phyloP scores from a whole-genome alignment of 2,329 filamentous ascomycete genomes.

The Tolypocladium cylindrosporum region DNA sequence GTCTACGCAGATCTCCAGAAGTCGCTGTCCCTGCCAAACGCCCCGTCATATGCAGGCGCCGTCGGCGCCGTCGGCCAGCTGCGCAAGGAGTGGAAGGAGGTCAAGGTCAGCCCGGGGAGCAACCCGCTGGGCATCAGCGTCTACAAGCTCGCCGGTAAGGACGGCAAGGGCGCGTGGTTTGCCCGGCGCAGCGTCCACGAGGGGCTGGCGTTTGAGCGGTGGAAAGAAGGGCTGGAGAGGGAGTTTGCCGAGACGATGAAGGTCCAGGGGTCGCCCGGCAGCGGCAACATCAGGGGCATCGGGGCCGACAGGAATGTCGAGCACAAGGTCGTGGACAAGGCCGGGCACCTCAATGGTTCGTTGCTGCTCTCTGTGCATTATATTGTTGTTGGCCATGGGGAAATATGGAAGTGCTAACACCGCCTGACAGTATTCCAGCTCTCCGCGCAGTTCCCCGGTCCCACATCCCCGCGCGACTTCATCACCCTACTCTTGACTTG shows the following conservation, averaged over 20 bases:
- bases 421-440: conserved; percentile 63
- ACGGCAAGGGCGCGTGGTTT: conserved; percentile 85
- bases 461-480: conserved; percentile 81
- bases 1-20: conserved; percentile 40
- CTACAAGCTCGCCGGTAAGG: conserved; percentile 69
- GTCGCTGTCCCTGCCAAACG: conserved; percentile 27
- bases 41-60: conserved; percentile 35
- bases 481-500: conserved; percentile 69
- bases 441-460: conserved; percentile 82
- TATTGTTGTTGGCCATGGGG: neutral
- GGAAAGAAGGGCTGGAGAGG: conserved; percentile 63
- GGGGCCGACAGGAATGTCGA: conserved; percentile 70
- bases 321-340: conserved; percentile 43
- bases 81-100: conserved; percentile 80
- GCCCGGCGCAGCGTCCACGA: conserved; percentile 75
- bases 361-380: neutral
- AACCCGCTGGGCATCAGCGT: conserved; percentile 69
- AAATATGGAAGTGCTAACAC: conserved; percentile 1
- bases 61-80: conserved; percentile 41
- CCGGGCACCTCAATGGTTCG: conserved; percentile 53
- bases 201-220: conserved; percentile 65
- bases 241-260: conserved; percentile 76
- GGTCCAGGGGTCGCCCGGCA: conserved; percentile 57
- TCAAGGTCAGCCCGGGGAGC: conserved; percentile 61
- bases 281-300: conserved; percentile 73